Conservation (phyloP, 2,329 filamentous ascomycete genomes). For the Eurotiales sp. region DNA sequence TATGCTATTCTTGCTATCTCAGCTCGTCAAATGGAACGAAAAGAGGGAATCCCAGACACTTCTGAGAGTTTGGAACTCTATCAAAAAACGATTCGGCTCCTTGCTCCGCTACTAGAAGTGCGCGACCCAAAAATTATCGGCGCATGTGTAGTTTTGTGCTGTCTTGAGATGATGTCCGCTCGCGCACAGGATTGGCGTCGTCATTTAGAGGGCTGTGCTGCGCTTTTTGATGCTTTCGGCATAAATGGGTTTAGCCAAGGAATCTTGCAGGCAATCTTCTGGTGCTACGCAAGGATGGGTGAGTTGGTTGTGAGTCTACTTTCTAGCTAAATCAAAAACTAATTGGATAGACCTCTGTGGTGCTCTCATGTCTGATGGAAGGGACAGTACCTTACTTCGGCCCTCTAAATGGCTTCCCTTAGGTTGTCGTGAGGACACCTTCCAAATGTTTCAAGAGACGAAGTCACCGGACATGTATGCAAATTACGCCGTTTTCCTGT, state of each 20-base stretch:
- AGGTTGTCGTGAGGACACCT: conserved; percentile 35
- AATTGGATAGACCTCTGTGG: conserved; percentile 49
- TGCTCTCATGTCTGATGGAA: conserved; percentile 51
- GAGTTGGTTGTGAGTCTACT: conserved; percentile 12
- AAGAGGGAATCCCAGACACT: conserved; percentile 41
- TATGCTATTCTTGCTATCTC: conserved; percentile 54
- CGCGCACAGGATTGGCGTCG: conserved; percentile 50
- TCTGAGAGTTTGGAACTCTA: conserved; percentile 53
- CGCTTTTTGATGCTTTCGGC: conserved; percentile 49
- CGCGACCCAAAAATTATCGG: conserved; percentile 50
- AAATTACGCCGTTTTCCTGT: conserved; percentile 58
- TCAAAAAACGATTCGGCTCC: conserved; percentile 49
- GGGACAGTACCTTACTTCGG: conserved; percentile 48
- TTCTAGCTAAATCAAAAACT: neutral
- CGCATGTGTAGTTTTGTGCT: conserved; percentile 52
- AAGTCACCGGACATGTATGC: conserved; percentile 53
- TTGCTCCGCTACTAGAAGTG: conserved; percentile 48
- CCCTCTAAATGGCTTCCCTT: conserved; percentile 49
- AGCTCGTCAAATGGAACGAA: conserved; percentile 52
- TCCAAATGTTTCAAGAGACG: conserved; percentile 34
- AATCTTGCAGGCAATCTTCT: conserved; percentile 53
- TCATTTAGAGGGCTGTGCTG: conserved; percentile 56
- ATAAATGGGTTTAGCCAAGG: conserved; percentile 52
- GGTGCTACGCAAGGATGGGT: conserved; percentile 58
- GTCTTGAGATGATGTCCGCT: conserved; percentile 53